phyloP scores from a whole-genome alignment of 1,139 yeast species.

The Candida tetrigidarum region DNA sequence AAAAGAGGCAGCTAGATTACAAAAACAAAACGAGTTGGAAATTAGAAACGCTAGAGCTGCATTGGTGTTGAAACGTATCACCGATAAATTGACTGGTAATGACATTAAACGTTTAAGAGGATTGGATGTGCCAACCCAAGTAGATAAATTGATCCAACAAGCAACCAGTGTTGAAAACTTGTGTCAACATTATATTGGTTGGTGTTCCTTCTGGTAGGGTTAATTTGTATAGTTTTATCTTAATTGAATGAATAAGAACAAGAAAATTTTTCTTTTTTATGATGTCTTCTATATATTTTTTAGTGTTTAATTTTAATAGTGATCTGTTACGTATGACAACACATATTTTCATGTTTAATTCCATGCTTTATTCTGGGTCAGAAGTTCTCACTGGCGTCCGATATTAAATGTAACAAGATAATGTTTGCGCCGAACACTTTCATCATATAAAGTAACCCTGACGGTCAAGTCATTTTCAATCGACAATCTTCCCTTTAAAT shows the following conservation, averaged over 20 bases:
- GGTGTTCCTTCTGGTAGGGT: conserved; percentile 97
- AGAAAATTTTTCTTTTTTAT: neutral
- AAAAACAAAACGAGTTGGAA: conserved; percentile 76
- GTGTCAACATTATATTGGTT: conserved; percentile 97
- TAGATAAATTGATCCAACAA: conserved; percentile 90
- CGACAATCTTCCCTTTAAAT: conserved; percentile 42
- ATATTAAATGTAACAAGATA: conserved; percentile 54
- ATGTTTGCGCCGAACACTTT: conserved; percentile 64
- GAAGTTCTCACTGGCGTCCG: conserved; percentile 53
- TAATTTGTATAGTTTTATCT: neutral
- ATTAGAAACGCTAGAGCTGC: conserved; percentile 91
- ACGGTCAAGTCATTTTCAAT: conserved; percentile 13
- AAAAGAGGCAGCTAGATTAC: conserved; percentile 72
- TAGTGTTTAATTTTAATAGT: no score
- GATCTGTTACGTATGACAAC: no score
- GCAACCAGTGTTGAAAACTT: conserved; percentile 96
- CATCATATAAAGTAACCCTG: conserved; percentile 50
- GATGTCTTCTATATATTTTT: neutral
- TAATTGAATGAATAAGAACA: neutral
- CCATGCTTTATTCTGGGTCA: conserved; percentile 32
- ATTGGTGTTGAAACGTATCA: conserved; percentile 84
- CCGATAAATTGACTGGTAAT: conserved; percentile 92
- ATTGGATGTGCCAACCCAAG: conserved; percentile 86
- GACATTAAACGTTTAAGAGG: conserved; percentile 78
- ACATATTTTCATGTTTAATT: neutral